Base-by-base conservation (phyloP, 345 rosid species). In the Viola odorata region DNA sequence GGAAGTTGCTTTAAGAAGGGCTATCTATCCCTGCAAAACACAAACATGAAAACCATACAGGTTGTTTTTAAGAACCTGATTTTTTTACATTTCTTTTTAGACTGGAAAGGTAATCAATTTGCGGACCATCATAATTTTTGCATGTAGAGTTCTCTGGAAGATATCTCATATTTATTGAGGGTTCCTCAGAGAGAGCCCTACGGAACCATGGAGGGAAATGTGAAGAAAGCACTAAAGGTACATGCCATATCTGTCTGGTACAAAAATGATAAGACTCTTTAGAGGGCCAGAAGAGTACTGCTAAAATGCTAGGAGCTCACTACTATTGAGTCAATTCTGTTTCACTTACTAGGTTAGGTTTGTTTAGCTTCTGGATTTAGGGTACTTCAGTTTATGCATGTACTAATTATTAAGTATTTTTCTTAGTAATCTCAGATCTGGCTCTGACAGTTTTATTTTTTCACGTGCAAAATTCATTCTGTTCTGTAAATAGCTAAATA, bases 121-220 rank as follows among this genome's bases (percentile, higher is more conserved):
- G 64, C 32, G 6, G 6, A 55, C 57, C 68, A 45, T 52, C 55
- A 51, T 66, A 57, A 38, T 44, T 53, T 45, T 59, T 71, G 51
- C 56, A 62, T 67, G 17, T 73, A 91, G 98, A 82, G 80, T 66
- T 82, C 96, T 6, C 72, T 91, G 77, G 98, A 91, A 74, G 98
- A 91, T 62, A 80, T 89, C 58, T 92, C 96, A 6, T 89, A 85
- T 69, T 80, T 92, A 81, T 76, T 89, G 11, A 87, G 96, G 68
- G 89, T 92, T 74, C 96, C 98, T 6, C 98, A 92, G 61, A 83
- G 98, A 68, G 89, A 92, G 74, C 96, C 98, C 66, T 92, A 87
- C 16, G 91, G 96, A 79, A 87, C 96, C 38, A 92, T 87, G 98
- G 96, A 87, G 82, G 81, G 87, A 57, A 89, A 89, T 74, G 98